Evolutionary conservation across 768 basidiomycete genomes (phyloP), one percentile per base, ranked within the genome.

Genomic region (Suillus decipiens): DNA sequence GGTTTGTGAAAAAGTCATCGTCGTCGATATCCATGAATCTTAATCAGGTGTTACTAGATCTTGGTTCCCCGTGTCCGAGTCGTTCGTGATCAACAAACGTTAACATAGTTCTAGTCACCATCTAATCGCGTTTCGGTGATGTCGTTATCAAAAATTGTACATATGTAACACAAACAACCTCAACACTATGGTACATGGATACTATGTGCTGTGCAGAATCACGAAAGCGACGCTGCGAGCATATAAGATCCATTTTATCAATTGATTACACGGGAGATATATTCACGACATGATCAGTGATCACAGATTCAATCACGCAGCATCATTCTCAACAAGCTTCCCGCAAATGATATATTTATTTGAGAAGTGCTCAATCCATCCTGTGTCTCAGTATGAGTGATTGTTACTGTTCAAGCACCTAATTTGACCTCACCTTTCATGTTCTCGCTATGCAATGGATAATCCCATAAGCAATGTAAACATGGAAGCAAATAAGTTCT

Each of bases 341-440:
- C 95, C 95, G 70, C 93, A 95, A 56, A 94, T 76, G 71, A 94
- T 93, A 73, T 97, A 96, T 74, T 96, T 97, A 82, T 86, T 89
- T 45, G 87, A 84, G 77, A 98, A 97, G 73, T 96, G 95, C 28
- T 95, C 92, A 64, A 94, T 89, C 95, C 95, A 98, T 28, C 93
- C 91, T 92, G 28, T 39, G n/a, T 47, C 50, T 63, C 22, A 5
- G 17, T 17, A 37, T 33, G 19, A 56, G 8, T 59, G 0, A 61
- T 61, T 61, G 59, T 59, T 68, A 57, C 55, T 41, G 10, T 37
- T 17, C 41, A 33, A 22, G 24, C 54, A 39, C 33, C 43, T 37
- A 15, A 31, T 55, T 56, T 43, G 22, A 12, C 63, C 67, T 57
- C 50, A 89, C 91, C 91, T 76, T 83, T 86, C 95, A 97, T 96